Evolutionary conservation across 768 basidiomycete genomes (phyloP).

Genomic region (Boletus insuetus): DNA sequence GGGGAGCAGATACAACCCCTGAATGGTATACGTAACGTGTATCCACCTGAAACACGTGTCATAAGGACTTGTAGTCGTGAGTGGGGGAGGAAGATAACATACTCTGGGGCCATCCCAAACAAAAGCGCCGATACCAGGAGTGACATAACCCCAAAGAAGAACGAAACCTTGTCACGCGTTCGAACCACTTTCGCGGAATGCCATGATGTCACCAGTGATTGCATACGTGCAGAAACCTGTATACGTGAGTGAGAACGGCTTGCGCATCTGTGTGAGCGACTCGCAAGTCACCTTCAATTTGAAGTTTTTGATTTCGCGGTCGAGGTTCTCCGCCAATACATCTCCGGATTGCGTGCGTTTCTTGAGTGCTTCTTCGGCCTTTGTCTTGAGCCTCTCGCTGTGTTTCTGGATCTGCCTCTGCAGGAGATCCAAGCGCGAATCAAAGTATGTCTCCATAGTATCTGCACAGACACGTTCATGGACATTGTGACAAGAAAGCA

Average conservation of each 20-base stretch:
- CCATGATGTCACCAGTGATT: constrained; percentile 79
- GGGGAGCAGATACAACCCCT: constrained; percentile 76
- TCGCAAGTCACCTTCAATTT: constrained; percentile 67
- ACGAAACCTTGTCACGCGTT: constrained; percentile 82
- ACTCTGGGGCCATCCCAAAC: constrained; percentile 87
- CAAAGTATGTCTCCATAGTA: constrained; percentile 93
- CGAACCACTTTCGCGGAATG: constrained; percentile 87
- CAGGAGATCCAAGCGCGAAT: constrained; percentile 80
- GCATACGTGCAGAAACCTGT: constrained; percentile 79
- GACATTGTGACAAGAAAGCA: not conserved
- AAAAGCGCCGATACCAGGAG: constrained; percentile 80
- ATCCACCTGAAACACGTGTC: constrained; percentile 60
- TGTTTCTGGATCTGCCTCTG: constrained; percentile 87
- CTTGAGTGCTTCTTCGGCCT: constrained; percentile 81
- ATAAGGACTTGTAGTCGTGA: constrained; percentile 4
- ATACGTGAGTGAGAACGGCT: constrained; percentile 7
- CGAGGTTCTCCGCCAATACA: constrained; percentile 70
- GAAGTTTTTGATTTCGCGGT: constrained; percentile 83
- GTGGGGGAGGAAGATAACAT: constrained; percentile 25
- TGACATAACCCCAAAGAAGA: constrained; percentile 93
- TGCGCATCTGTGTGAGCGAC: not conserved
- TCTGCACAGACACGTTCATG: constrained; percentile 44
- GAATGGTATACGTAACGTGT: constrained; percentile 82
- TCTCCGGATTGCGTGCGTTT: constrained; percentile 56
- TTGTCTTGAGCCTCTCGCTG: constrained; percentile 75